phyloP scores from a whole-genome alignment of 768 basidiomycete species.

The Rhizopogon vinicolor region DNA sequence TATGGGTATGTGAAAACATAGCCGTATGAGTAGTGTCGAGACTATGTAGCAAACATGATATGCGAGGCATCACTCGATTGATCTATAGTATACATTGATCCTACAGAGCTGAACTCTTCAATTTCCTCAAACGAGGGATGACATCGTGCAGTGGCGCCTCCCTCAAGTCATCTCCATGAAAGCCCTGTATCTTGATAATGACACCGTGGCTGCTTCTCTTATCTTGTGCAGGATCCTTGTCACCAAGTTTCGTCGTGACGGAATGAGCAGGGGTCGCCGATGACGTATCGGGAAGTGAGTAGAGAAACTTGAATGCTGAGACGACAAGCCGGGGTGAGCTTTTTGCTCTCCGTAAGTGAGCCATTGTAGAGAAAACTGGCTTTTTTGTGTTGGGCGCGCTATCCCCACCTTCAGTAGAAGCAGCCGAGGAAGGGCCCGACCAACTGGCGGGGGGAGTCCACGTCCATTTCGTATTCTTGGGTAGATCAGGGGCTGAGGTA shows the following conservation, averaged over 20 bases:
- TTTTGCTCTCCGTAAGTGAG: constrained; percentile 3
- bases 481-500: not conserved
- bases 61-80: not conserved
- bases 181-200: constrained; percentile 11
- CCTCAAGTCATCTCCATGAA: constrained; percentile 12
- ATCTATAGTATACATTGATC: not conserved
- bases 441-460: constrained; percentile 23
- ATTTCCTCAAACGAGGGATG: constrained; percentile 24
- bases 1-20: not conserved
- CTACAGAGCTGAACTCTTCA: constrained; percentile 7
- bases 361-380: not conserved
- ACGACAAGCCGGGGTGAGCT: not conserved
- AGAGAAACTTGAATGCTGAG: not conserved
- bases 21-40: not conserved
- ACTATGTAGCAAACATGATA: too few species aligned
- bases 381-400: not conserved
- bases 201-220: not conserved
- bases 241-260: not conserved
- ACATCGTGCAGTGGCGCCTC: constrained; percentile 22
- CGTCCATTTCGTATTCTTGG: not conserved
- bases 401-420: not conserved
- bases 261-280: constrained; percentile 2
- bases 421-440: constrained; percentile 13
- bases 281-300: not conserved
- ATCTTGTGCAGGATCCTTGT: not conserved